Percentiles rank a stretch among this genome's conserved stretches.
Evolutionary conservation across 805 yeast genomes (phyloP).

Genomic region (Metschnikowia lochheadii): DNA sequence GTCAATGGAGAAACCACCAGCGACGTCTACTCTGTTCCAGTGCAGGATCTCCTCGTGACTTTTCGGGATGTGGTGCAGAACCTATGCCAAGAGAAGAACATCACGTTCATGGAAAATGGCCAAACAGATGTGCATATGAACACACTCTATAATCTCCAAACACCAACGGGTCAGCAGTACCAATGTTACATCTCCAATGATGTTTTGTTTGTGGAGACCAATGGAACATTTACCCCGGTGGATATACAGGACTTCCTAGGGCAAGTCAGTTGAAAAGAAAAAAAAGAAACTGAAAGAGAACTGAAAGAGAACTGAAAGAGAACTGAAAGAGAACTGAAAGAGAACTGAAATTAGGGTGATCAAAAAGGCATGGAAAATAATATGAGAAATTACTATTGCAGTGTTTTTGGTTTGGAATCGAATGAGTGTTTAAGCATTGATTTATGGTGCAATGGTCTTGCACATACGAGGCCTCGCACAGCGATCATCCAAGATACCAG

Average conservation of each 20-base stretch:
- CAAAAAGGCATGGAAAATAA: no score
- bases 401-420: no score
- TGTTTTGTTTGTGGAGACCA: slow-evolving; percentile 49
- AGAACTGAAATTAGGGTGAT: no score
- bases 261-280: neutral
- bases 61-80: slow-evolving; percentile 65
- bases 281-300: no score
- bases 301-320: no score
- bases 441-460: neutral
- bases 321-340: no score
- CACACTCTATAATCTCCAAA: slow-evolving; percentile 41
- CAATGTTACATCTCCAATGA: slow-evolving; percentile 59
- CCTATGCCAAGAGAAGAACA: slow-evolving; percentile 49
- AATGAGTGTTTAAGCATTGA: no score
- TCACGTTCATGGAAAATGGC: slow-evolving; percentile 37
- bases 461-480: neutral
- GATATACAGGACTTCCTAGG: slow-evolving; percentile 3
- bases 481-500: neutral
- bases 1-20: slow-evolving; percentile 2
- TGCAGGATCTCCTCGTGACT: slow-evolving; percentile 41
- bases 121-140: slow-evolving; percentile 30
- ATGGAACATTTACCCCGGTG: slow-evolving; percentile 41
- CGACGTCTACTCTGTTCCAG: slow-evolving; percentile 37
- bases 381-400: no score
- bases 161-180: slow-evolving; percentile 29